Base-by-base conservation (phyloP, 1,284 basidiomycete genomes). In the Pseudomicrostroma phylloplanum region DNA sequence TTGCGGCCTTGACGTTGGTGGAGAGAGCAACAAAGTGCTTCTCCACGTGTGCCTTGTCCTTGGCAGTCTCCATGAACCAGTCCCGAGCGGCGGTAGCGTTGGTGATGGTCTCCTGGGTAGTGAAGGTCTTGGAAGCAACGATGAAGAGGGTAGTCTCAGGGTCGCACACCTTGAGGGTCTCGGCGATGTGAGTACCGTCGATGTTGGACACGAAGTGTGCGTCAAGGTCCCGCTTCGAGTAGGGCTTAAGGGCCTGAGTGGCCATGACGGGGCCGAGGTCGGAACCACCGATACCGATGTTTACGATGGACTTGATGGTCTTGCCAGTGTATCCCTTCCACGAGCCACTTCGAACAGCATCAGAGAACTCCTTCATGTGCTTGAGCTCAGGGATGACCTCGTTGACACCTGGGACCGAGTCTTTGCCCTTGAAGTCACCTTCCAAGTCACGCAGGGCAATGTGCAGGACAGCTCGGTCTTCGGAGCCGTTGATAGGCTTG, bases 261-360 rank as follows among this genome's bases (percentile, higher is more conserved):
- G 96, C 92, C 96, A 98, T 98, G 77, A 96, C 92, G 41, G 94
- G 94, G 36, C 94, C 94, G 57, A 98, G 85, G 81, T 98, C 94
- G 42, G 92, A 96, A 59, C 94, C 94, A 67, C 94, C 96, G 78
- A 98, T 98, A 70, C 94, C 94, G 73, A 98, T 96, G 84, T 97
- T 98, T 80, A 98, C 92, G 81, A 98, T 88, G 60, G 91, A 88
- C 78, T 88, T 86, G 84, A 98, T 97, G 19, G 86, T 77, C 83
- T 97, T 96, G 64, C 94, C 94, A 0, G 92, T 96, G 84, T 96
- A 97, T 39, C 96, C 96, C 82, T 90, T 96, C 91, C 92, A 94
- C 55, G 83, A 83, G 36, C 93, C 93, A 66, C 84, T 88, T 66
- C 94, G 86, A 56, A 98, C 86, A 43, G 86, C 83, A 49, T 96